Conservation (phyloP, 2,329 filamentous ascomycete genomes). For the Annulohypoxylon truncatum region DNA sequence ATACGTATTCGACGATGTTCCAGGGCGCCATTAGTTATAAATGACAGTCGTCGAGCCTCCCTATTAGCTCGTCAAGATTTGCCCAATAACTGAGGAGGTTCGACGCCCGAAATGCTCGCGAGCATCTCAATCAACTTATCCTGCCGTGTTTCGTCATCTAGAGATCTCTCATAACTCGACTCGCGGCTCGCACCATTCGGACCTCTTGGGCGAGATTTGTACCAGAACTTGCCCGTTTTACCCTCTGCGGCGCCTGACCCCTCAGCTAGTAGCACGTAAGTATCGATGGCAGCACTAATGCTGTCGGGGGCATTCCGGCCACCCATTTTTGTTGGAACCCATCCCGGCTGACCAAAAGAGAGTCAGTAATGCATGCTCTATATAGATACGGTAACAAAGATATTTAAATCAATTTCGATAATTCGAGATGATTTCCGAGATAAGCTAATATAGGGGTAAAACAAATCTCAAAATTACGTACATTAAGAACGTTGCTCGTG, state of each 20-base stretch:
- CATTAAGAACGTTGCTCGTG: constrained; percentile 59
- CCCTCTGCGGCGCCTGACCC: constrained; percentile 22
- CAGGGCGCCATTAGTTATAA: too few species aligned
- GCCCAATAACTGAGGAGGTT: constrained; percentile 16
- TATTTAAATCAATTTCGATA: neutral
- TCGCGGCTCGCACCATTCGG: constrained; percentile 43
- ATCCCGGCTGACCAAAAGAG: constrained; percentile 55
- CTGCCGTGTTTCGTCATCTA: constrained; percentile 56
- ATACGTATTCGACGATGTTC: too few species aligned
- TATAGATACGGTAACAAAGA: neutral
- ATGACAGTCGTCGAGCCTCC: neutral
- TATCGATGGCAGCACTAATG: constrained; percentile 52
- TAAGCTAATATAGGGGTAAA: neutral
- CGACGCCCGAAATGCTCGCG: constrained; percentile 44
- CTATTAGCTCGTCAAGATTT: neutral
- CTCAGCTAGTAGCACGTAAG: constrained; percentile 30
- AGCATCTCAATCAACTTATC: constrained; percentile 56
- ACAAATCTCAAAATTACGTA: neutral
- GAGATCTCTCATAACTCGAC: constrained; percentile 46
- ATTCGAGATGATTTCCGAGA: neutral
- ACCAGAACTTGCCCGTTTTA: constrained; percentile 30
- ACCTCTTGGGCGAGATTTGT: constrained; percentile 14
- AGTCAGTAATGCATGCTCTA: neutral
- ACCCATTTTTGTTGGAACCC: constrained; percentile 67
- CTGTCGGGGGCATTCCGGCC: constrained; percentile 59